A percentile compares a stretch with the other conserved stretches of the same genome.
Conservation (phyloP, 2,329 filamentous ascomycete species). For the Curvularia sp. region DNA sequence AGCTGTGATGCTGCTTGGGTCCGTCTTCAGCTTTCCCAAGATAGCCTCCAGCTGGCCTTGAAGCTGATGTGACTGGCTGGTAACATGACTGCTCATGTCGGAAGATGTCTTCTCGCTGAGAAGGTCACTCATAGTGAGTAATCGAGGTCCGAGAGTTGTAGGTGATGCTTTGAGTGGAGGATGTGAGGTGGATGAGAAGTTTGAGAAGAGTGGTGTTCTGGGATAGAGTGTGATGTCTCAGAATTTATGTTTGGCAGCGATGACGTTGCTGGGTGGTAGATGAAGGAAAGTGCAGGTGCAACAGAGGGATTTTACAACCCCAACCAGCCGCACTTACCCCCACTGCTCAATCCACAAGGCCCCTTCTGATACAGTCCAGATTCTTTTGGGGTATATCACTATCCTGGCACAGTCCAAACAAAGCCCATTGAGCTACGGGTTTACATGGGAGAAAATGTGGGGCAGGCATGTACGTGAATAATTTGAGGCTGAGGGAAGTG, state of each 20-base stretch:
- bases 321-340: constrained; percentile 2
- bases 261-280: constrained; percentile 5
- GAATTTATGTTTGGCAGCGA: constrained; percentile 2
- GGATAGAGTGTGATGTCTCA: background rate
- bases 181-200: background rate
- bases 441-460: background rate
- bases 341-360: background rate
- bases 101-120: constrained; percentile 7
- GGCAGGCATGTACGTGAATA: background rate
- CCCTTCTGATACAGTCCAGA: background rate
- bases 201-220: background rate
- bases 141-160: constrained; percentile 2
- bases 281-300: constrained; percentile 10
- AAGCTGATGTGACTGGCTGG: constrained; percentile 7
- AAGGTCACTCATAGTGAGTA: constrained; percentile 12
- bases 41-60: constrained; percentile 11
- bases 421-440: background rate
- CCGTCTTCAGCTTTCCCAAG: constrained; percentile 30
- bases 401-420: background rate
- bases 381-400: background rate
- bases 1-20: constrained; percentile 38
- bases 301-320: background rate
- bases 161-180: constrained; percentile 8
- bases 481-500: background rate
- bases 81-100: constrained; percentile 1